Percentiles rank a stretch among this genome's conserved stretches.
phyloP scores from a whole-genome alignment of 2,329 filamentous ascomycete species.

The Harringtonia lauricola region DNA sequence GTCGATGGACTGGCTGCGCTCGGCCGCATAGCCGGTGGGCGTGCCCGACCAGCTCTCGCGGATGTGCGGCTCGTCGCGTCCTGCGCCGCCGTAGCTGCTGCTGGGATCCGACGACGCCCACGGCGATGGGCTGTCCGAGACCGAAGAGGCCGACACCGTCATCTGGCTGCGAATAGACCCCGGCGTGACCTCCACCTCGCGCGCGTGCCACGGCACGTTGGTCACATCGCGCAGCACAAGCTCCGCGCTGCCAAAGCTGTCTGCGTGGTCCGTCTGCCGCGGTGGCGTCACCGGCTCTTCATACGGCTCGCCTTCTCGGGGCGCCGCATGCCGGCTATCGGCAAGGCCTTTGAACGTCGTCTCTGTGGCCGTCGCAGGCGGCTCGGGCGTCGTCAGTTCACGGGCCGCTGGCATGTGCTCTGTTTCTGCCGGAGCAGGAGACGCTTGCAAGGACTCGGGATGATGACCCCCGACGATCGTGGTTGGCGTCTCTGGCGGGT shows the following conservation, averaged over 20 bases:
- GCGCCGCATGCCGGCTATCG: slow-evolving; percentile 16
- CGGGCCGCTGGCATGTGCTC: not conserved
- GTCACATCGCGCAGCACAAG: slow-evolving; percentile 21
- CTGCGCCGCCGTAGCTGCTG: slow-evolving; percentile 1
- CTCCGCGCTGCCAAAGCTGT: slow-evolving; percentile 11
- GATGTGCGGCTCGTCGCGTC: slow-evolving; percentile 22
- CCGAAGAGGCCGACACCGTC: slow-evolving; percentile 22
- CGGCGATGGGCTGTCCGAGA: slow-evolving; percentile 12
- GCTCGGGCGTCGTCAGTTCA: not conserved
- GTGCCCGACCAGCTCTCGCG: slow-evolving; percentile 19
- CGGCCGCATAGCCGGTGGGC: not conserved
- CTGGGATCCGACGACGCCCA: not conserved
- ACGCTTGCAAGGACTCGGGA: not conserved
- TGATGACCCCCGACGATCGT: not conserved
- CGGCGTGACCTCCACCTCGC: slow-evolving; percentile 18
- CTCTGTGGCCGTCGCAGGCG: too few relatives aligned
- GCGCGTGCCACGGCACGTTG: slow-evolving; percentile 19
- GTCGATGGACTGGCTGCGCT: not conserved
- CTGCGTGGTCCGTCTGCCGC: not conserved
- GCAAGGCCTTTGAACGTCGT: slow-evolving; percentile 14
- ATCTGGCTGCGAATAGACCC: slow-evolving; percentile 23
- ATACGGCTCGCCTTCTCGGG: too few relatives aligned
- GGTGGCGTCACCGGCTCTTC: not conserved
- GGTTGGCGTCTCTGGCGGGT: slow-evolving; percentile 2
- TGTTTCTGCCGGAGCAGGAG: too few relatives aligned